Conservation (phyloP, 495 filamentous ascomycete genomes). For the Penicillium goetzii region DNA sequence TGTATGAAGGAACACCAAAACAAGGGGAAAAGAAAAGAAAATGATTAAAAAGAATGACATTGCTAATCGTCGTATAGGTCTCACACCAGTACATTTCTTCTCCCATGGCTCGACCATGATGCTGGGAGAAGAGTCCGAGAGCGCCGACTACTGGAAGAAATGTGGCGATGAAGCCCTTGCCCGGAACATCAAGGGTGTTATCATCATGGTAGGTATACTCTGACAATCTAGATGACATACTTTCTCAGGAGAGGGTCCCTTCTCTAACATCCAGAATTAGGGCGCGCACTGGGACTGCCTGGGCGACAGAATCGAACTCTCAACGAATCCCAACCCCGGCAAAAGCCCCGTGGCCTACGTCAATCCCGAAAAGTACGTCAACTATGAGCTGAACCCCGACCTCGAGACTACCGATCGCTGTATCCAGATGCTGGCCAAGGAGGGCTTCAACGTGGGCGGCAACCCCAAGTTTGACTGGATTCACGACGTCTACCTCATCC, state of each 20-base stretch:
- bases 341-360: constrained; percentile 64
- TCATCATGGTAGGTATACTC: constrained; percentile 59
- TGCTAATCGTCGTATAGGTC: constrained; percentile 16
- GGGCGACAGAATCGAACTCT: constrained; percentile 54
- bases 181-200: constrained; percentile 57
- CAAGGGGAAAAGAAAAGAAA: neutral
- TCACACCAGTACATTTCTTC: constrained; percentile 66
- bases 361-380: constrained; percentile 58
- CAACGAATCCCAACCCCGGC: constrained; percentile 56
- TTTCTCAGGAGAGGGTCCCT: neutral
- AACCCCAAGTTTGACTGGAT: constrained; percentile 64
- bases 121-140: constrained; percentile 61
- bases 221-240: neutral
- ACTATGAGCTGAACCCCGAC: constrained; percentile 60
- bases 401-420: constrained; percentile 49
- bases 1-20: neutral
- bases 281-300: constrained; percentile 64
- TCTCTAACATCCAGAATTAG: constrained; percentile 27
- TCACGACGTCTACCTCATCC: constrained; percentile 65
- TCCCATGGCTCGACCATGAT: constrained; percentile 72
- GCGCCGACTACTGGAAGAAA: constrained; percentile 63
- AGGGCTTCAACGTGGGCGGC: constrained; percentile 52
- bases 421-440: constrained; percentile 45
- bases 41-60: neutral
- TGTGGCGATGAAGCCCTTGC: constrained; percentile 62